phyloP scores from a whole-genome alignment of 2,329 filamentous ascomycete genomes.

The Gnomoniopsis smithogilvyi region DNA sequence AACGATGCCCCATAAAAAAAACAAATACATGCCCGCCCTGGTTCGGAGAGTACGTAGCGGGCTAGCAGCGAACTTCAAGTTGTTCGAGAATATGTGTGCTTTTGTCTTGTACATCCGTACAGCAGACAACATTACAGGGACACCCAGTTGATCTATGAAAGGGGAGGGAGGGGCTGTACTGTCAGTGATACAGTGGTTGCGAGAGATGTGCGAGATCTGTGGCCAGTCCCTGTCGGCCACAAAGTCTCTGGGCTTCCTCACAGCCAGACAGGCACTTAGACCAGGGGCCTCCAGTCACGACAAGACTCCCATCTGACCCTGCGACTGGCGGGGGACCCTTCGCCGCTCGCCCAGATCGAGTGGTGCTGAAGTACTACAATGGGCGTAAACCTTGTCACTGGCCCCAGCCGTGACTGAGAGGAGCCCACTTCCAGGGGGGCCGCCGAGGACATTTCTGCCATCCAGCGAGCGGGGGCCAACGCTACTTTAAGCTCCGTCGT shows the following conservation, averaged over 20 bases:
- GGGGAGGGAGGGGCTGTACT: conserved; percentile 28
- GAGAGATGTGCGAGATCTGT: conserved; percentile 35
- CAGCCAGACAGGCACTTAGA: neutral
- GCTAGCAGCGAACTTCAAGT: conserved; percentile 11
- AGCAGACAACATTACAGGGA: conserved; percentile 14
- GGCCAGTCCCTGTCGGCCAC: conserved; percentile 22
- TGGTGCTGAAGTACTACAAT: neutral
- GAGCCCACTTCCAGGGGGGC: neutral
- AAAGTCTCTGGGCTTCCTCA: conserved; percentile 10
- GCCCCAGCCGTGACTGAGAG: neutral
- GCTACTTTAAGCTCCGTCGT: conserved; percentile 20
- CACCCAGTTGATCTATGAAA: conserved; percentile 30
- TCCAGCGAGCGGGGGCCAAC: conserved; percentile 16
- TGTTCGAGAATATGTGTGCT: conserved; percentile 16
- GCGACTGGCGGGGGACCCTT: conserved; percentile 12
- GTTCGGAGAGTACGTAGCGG: conserved; percentile 16
- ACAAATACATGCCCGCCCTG: neutral
- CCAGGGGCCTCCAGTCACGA: neutral
- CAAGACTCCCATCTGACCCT: conserved; percentile 5
- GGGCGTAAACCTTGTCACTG: neutral
- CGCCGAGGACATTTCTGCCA: conserved; percentile 13
- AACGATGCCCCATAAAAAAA: conserved; percentile 11
- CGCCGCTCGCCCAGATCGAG: neutral
- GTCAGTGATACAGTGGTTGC: conserved; percentile 35
- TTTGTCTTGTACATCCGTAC: no score